phyloP scores from a whole-genome alignment of 768 basidiomycete genomes.

The Boletus rubescentipes region DNA sequence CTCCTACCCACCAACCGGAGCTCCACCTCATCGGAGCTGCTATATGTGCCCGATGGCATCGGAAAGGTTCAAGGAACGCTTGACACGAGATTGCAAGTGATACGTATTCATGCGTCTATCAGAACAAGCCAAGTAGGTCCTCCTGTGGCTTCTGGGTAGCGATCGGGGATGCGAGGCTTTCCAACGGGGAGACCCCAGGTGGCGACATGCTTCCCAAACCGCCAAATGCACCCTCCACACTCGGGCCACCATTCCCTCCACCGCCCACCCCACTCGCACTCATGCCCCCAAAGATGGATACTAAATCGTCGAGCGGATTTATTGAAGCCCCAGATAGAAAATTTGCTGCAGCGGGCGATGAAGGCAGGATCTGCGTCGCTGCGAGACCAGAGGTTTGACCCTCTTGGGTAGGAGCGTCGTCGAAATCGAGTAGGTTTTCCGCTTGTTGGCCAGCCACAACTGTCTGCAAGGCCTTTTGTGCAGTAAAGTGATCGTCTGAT shows the following conservation, averaged over 20 bases:
- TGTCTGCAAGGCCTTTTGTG: conserved; percentile 84
- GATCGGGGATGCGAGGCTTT: conserved; percentile 17
- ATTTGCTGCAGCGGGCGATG: conserved; percentile 71
- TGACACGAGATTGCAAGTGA: too few species aligned
- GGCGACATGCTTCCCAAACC: conserved; percentile 20
- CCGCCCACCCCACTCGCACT: conserved; percentile 27
- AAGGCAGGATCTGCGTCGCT: conserved; percentile 69
- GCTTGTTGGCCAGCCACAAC: conserved; percentile 89
- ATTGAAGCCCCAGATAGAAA: conserved; percentile 76
- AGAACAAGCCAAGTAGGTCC: conserved; percentile 58
- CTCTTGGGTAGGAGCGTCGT: conserved; percentile 62
- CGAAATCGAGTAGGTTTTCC: conserved; percentile 95
- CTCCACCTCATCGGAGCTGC: too few species aligned
- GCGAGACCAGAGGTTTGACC: conserved; percentile 70
- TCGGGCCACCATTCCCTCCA: conserved; percentile 6
- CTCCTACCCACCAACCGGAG: too few species aligned
- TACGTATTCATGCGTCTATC: conserved; percentile 11
- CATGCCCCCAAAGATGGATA: conserved; percentile 81
- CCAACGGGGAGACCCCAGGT: conserved; percentile 19
- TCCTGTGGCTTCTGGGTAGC: conserved; percentile 41
- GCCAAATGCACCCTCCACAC: conserved; percentile 13
- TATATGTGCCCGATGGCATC: too few species aligned
- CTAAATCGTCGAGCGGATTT: conserved; percentile 91
- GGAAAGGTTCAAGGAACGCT: too few species aligned
- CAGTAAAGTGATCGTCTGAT: conserved; percentile 68